A percentile compares a stretch with the other conserved stretches of the same genome.
Conservation (phyloP, 108 stramenopile genomes). For the Pelagomonas calceolata region DNA sequence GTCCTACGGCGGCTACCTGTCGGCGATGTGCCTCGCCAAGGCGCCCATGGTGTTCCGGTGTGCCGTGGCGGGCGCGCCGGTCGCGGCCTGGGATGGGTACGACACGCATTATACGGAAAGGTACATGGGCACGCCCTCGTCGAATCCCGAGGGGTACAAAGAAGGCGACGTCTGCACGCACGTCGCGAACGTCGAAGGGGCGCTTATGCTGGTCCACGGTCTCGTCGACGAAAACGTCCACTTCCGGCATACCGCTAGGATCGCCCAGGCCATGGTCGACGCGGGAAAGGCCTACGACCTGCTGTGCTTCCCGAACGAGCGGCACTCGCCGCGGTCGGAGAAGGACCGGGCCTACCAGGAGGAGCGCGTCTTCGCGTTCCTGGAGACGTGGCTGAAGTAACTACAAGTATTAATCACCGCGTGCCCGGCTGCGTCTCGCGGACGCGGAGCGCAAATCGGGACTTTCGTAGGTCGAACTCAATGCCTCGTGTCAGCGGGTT, state of each 20-base stretch:
- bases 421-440: too few species aligned
- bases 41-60: constrained; percentile 70
- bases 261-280: constrained; percentile 72
- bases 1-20: constrained; percentile 88
- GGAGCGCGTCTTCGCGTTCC: constrained; percentile 44
- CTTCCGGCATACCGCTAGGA: constrained; percentile 77
- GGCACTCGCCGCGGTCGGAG: constrained; percentile 73
- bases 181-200: constrained; percentile 62
- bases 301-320: constrained; percentile 79
- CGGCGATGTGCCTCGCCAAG: constrained; percentile 71
- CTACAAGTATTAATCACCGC: too few species aligned
- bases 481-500: too few species aligned
- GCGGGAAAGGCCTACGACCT: constrained; percentile 74
- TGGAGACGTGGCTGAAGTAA: constrained; percentile 9
- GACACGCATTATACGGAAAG: constrained; percentile 93
- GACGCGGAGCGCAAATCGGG: too few species aligned
- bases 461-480: too few species aligned
- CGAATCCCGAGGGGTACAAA: constrained; percentile 62
- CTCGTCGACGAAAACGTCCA: constrained; percentile 92
- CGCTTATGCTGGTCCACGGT: constrained; percentile 79
- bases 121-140: constrained; percentile 73
- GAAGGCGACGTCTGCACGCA: constrained; percentile 58
- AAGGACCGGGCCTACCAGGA: constrained; percentile 75
- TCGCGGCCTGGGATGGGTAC: constrained; percentile 87
- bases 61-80: constrained; percentile 83